These are phyloP conservation scores for Pachysandra terminalis DNA, from an alignment of 164 flowering plant species.

Conservation along the genomic window DNA sequence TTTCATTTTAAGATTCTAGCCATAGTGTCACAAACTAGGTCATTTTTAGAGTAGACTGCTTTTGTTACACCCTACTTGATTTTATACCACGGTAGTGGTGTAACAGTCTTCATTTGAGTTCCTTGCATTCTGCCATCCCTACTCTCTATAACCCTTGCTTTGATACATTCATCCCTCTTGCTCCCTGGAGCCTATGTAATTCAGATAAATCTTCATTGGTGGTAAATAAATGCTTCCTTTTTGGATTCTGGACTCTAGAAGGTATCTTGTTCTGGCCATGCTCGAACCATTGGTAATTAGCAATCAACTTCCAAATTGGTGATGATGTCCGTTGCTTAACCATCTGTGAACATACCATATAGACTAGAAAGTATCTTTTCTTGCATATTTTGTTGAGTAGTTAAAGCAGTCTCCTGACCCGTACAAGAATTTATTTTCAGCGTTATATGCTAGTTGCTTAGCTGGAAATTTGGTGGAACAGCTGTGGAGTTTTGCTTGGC, in stretches of 20 bases:
- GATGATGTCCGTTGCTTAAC: not conserved
- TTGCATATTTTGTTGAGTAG: slow-evolving; percentile 7
- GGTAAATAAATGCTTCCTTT: not conserved
- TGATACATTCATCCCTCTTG: not conserved
- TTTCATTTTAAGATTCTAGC: too few relatives aligned
- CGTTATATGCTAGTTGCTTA: slow-evolving; percentile 76
- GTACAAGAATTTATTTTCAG: slow-evolving; percentile 32
- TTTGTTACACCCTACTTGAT: too few relatives aligned
- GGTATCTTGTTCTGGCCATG: not conserved
- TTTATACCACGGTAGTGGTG: not conserved
- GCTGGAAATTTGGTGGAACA: slow-evolving; percentile 93
- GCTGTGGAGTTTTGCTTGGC: slow-evolving; percentile 98
- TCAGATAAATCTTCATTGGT: not conserved
- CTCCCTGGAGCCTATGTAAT: not conserved
- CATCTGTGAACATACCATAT: not conserved
- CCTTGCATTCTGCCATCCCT: too few relatives aligned
- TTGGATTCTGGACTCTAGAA: not conserved
- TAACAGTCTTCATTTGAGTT: not conserved
- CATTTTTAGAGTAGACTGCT: too few relatives aligned
- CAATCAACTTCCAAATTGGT: not conserved
- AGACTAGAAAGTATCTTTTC: not conserved
- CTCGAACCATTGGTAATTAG: not conserved
- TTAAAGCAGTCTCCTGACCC: slow-evolving; percentile 3
- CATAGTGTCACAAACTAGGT: too few relatives aligned
- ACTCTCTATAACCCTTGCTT: not conserved